Evolutionary conservation across 495 filamentous ascomycete genomes (phyloP), one percentile per base, ranked within the genome.

Genomic region (Aspergillus mulundensis): DNA sequence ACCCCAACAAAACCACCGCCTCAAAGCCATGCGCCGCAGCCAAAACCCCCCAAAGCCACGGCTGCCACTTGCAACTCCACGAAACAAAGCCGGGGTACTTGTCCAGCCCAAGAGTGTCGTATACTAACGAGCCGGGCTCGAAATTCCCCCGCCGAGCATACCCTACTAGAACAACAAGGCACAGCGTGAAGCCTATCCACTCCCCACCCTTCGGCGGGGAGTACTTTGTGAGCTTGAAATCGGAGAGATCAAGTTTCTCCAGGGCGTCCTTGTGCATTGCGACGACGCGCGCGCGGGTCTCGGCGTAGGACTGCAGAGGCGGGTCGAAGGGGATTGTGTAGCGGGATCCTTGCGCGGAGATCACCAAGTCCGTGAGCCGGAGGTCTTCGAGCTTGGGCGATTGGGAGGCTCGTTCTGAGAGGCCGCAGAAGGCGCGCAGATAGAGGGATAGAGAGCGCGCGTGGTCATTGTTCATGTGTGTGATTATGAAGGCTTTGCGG

Each of bases 401-500:
- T 55, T 78, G 67, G 46, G 77, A 67, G 28, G 75, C 68, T 23
- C 64, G 62, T 7, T 76, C 64, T 42, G 81, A 75, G 34, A 86
- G 66, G 7, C 70, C 57, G 60, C 61, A 67, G 77, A 79, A 87
- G 68, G 86, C 78, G 56, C 80, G 75, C 0, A 91, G 78, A 70
- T 88, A 91, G 55, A 85, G 79, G 40, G 71, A 64, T 15, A 94
- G 76, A 25, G 87, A 86, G 59, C 78, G 75, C 59, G 70, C 67
- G 71, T 92, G 89, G 75, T 90, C 85, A 38, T 73, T 74, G 75
- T 92, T 92, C 88, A 94, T 91, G 76, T 94, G 89, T 25, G 77
- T 75, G 64, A 87, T 80, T 63, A 90, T 87, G 66, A 86, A 84
- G 38, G 76, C 54, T 56, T 84, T 87, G 57, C 72, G 61, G 6